phyloP scores from a whole-genome alignment of 805 yeast genomes.

The Lachancea cidri region DNA sequence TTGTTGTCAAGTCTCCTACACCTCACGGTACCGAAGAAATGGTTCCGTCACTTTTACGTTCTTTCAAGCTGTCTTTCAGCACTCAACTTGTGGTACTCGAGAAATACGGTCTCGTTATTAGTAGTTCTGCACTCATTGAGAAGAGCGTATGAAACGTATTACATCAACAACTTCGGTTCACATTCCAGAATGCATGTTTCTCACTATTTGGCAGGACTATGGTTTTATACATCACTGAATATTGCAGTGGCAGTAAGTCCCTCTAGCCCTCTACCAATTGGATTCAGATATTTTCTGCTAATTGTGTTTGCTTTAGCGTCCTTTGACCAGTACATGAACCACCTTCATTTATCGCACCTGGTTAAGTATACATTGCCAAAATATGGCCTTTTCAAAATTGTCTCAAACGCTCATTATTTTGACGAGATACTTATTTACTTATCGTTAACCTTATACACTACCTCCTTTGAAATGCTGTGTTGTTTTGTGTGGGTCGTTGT shows the following conservation, averaged over 20 bases:
- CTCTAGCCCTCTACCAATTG: not conserved
- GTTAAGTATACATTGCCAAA: constrained; percentile 55
- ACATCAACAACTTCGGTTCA: constrained; percentile 42
- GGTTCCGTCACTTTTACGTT: constrained; percentile 60
- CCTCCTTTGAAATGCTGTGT: constrained; percentile 15
- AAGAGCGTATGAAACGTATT: constrained; percentile 50
- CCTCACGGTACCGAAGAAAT: constrained; percentile 54
- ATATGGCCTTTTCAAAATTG: constrained; percentile 43
- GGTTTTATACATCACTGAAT: constrained; percentile 50
- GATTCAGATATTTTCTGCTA: constrained; percentile 2
- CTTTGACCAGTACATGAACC: constrained; percentile 38
- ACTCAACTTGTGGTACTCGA: constrained; percentile 15
- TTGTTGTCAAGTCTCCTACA: not conserved
- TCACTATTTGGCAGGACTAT: constrained; percentile 62
- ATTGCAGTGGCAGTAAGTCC: constrained; percentile 24
- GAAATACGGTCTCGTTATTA: constrained; percentile 20
- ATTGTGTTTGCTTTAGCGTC: constrained; percentile 23
- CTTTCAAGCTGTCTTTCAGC: constrained; percentile 35
- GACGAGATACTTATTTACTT: constrained; percentile 59
- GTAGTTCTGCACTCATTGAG: constrained; percentile 49
- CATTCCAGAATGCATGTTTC: constrained; percentile 54
- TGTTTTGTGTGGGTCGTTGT: constrained; percentile 31
- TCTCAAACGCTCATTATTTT: constrained; percentile 63
- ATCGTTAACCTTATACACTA: constrained; percentile 19
- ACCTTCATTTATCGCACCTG: constrained; percentile 43